These are phyloP conservation scores for Anethum foeniculum DNA, from an alignment of 140 eudicot species.

Conservation along the genomic window DNA sequence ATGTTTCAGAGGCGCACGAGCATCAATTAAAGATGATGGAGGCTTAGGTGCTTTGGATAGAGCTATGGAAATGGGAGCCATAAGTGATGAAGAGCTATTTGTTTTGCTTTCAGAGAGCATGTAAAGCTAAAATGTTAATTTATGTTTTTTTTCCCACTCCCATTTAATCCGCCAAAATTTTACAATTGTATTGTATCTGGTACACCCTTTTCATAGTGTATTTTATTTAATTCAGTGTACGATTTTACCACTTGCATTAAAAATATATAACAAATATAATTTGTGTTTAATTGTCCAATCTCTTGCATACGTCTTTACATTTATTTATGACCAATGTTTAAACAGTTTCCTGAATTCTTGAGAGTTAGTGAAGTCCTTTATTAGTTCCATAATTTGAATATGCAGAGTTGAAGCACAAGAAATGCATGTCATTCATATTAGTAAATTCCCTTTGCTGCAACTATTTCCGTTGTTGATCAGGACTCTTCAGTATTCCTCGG, in stretches of 20 bases:
- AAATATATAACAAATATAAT: background rate
- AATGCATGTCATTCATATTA: background rate
- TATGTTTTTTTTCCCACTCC: background rate
- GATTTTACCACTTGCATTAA: background rate
- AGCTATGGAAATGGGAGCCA: conserved; percentile 97
- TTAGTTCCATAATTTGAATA: background rate
- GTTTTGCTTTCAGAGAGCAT: conserved; percentile 65
- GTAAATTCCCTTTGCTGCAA: conserved; percentile 48
- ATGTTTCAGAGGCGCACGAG: conserved; percentile 64
- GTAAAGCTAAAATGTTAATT: conserved; percentile 19
- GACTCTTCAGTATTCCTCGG: conserved; percentile 87
- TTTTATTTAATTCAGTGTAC: background rate
- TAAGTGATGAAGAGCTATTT: conserved; percentile 85
- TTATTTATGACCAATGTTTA: background rate
- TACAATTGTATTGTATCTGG: background rate
- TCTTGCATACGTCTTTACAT: background rate
- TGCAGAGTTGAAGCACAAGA: background rate
- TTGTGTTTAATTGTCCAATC: background rate
- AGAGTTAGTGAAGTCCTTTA: background rate
- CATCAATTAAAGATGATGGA: conserved; percentile 66
- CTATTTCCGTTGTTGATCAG: conserved; percentile 86
- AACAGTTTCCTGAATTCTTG: background rate
- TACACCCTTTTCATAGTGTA: background rate
- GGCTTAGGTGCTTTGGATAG: conserved; percentile 79
- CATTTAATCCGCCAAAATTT: background rate